A percentile compares a stretch with the other conserved stretches of the same genome.
phyloP scores from a whole-genome alignment of 2,329 filamentous ascomycete species.

The Ceratocystis alfenasii region DNA sequence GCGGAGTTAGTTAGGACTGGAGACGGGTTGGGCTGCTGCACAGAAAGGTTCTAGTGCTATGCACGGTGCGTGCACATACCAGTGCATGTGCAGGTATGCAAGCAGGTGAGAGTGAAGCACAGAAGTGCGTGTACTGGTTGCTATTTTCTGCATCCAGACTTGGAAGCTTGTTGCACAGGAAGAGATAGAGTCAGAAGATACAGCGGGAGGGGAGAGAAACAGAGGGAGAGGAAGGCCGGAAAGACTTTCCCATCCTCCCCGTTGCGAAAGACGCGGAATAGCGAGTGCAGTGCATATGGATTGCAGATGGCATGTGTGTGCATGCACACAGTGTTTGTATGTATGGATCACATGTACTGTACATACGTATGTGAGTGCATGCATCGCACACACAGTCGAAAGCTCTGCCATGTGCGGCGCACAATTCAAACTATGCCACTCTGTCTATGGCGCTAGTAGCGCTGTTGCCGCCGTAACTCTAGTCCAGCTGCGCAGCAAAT shows the following conservation, averaged over 20 bases:
- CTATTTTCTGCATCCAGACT: not conserved
- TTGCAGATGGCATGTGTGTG: not conserved
- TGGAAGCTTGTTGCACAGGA: not conserved
- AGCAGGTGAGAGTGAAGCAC: not conserved
- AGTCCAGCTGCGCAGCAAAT: no score
- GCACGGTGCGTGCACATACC: not conserved
- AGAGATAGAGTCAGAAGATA: not conserved
- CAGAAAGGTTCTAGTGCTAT: not conserved
- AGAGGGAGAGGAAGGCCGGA: not conserved
- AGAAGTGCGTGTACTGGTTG: not conserved
- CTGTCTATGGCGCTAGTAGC: not conserved
- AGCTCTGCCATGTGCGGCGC: not conserved
- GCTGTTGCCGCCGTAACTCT: not conserved
- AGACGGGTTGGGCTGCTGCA: constrained; percentile 6
- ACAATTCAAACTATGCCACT: not conserved
- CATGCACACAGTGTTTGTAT: not conserved
- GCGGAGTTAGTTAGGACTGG: not conserved
- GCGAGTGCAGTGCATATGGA: not conserved
- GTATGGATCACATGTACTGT: not conserved
- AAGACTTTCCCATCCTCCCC: not conserved
- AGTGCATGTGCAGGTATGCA: not conserved
- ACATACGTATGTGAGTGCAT: not conserved
- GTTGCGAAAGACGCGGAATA: not conserved
- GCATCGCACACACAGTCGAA: not conserved
- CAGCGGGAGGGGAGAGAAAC: not conserved